phyloP scores from a whole-genome alignment of 106 monocot species.

The Dioscorea alata region DNA sequence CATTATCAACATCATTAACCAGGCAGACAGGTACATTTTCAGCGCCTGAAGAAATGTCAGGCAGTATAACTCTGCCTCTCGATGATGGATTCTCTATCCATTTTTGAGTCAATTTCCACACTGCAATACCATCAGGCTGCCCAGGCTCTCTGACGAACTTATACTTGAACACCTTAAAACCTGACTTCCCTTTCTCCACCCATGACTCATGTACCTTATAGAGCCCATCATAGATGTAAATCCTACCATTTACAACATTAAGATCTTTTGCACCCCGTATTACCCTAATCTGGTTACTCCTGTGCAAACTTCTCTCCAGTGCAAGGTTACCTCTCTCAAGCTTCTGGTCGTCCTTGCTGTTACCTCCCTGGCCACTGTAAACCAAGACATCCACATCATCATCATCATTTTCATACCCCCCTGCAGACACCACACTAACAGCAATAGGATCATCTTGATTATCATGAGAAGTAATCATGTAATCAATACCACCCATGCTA shows the following conservation, averaged over 20 bases:
- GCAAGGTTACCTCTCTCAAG: conserved; percentile 90
- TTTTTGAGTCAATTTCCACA: conserved; percentile 63
- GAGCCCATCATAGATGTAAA: conserved; percentile 86
- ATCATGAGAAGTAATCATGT: conserved; percentile 22
- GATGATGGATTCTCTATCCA: conserved; percentile 62
- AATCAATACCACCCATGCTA: conserved; percentile 75
- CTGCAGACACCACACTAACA: conserved; percentile 64
- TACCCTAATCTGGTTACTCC: conserved; percentile 59
- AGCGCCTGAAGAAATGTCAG: conserved; percentile 55
- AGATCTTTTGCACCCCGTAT: conserved; percentile 59
- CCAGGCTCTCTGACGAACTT: conserved; percentile 56
- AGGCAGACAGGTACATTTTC: conserved; percentile 67
- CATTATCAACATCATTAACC: conserved; percentile 82
- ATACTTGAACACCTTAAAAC: conserved; percentile 80
- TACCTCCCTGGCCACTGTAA: conserved; percentile 80
- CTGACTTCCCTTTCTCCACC: conserved; percentile 56
- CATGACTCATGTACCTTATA: conserved; percentile 67
- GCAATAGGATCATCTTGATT: conserved; percentile 45
- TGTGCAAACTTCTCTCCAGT: conserved; percentile 57
- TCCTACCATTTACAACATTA: conserved; percentile 26
- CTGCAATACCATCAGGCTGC: conserved; percentile 56
- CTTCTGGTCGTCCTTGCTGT: conserved; percentile 55
- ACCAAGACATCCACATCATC: conserved; percentile 44
- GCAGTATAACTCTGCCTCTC: conserved; percentile 47
- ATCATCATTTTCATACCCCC: conserved; percentile 80